Evolutionary conservation across 371 early-diverging fungal species (phyloP).

Genomic region (Coemansia sp.): DNA sequence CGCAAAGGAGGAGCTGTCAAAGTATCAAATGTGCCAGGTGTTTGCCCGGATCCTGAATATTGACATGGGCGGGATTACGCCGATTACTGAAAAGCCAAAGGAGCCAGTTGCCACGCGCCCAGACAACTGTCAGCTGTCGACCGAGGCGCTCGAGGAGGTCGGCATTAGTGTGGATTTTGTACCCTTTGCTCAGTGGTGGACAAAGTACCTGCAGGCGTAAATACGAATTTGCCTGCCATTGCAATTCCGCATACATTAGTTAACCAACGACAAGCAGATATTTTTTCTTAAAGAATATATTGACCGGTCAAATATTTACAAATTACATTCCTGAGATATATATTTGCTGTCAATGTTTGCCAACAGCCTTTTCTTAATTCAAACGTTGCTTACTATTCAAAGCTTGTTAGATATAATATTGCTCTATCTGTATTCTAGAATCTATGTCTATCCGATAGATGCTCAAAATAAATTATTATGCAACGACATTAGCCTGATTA

Average conservation of each 20-base stretch:
- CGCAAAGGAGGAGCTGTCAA: constrained; percentile 63
- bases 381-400: no score
- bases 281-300: no score
- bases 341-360: no score
- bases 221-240: not conserved
- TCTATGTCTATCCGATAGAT: not conserved
- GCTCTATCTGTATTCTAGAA: no score
- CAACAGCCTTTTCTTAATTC: no score
- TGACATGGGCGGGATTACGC: constrained; percentile 2
- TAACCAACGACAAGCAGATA: no score
- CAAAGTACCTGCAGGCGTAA: constrained; percentile 23
- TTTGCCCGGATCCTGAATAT: constrained; percentile 23
- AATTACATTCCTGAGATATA: no score
- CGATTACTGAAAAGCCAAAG: constrained; percentile 9
- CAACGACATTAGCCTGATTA: not conserved
- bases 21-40: constrained; percentile 76
- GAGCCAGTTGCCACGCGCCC: constrained; percentile 58
- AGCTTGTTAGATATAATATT: no score
- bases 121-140: constrained; percentile 64
- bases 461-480: not conserved
- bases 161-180: constrained; percentile 58
- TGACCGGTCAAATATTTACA: no score
- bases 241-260: no score
- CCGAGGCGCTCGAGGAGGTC: constrained; percentile 54
- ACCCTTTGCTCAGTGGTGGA: constrained; percentile 63